These are phyloP conservation scores for Thalia dealbata DNA, from an alignment of 176 grass and related monocot genomes.

Conservation along the genomic window DNA sequence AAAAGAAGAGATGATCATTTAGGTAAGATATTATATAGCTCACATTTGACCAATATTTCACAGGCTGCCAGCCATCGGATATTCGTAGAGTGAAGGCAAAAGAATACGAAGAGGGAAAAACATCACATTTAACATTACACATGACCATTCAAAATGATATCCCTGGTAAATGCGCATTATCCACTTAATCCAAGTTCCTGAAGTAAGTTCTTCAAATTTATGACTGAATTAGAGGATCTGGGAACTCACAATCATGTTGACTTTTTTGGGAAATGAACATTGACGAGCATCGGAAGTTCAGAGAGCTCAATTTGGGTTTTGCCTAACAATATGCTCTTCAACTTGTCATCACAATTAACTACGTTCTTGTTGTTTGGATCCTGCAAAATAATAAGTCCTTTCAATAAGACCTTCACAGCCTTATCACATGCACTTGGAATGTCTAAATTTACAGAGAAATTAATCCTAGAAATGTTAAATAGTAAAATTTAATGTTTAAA, in stretches of 20 bases:
- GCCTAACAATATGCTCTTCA: conserved; percentile 67
- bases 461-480: no score
- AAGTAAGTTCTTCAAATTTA: neutral
- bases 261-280: conserved; percentile 58
- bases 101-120: no score
- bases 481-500: no score
- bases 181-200: neutral
- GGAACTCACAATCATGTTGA: neutral
- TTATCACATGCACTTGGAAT: neutral
- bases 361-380: conserved; percentile 63
- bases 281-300: conserved; percentile 62
- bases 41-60: no score
- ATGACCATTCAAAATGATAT: no score
- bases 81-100: no score
- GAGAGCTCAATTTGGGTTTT: conserved; percentile 66
- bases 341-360: conserved; percentile 83
- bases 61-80: no score
- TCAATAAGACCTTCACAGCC: neutral
- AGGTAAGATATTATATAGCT: no score
- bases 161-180: neutral
- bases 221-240: neutral
- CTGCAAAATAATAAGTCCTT: conserved; percentile 31
- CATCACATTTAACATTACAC: no score
- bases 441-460: neutral
- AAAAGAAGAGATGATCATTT: no score